These are phyloP conservation scores for Phellopilus nigrolimitatus DNA, from an alignment of 1,284 basidiomycete genomes.

Conservation along the genomic window DNA sequence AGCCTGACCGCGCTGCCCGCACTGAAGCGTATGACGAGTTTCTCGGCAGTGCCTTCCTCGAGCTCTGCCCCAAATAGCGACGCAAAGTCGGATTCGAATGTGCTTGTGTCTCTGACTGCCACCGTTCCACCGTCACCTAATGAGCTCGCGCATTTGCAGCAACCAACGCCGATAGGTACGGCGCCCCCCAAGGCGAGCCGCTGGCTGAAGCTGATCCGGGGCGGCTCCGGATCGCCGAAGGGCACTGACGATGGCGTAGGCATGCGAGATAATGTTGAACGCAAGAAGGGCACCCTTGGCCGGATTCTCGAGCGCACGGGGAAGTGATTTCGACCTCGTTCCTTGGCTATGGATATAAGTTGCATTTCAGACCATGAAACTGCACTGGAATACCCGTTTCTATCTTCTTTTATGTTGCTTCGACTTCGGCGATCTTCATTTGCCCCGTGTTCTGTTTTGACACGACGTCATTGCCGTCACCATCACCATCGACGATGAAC, in stretches of 20 bases:
- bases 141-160: not conserved
- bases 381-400: too few species aligned
- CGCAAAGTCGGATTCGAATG: too few species aligned
- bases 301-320: constrained; percentile 7
- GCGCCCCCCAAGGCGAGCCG: constrained; percentile 3
- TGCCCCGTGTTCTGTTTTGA: too few species aligned
- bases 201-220: constrained; percentile 12
- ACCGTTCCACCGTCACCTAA: not conserved
- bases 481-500: too few species aligned
- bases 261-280: not conserved
- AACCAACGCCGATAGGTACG: not conserved
- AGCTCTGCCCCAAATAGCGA: too few species aligned
- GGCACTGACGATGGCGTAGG: not conserved
- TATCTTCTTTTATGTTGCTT: too few species aligned
- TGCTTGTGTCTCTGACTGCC: not conserved
- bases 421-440: too few species aligned
- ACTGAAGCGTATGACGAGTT: constrained; percentile 12
- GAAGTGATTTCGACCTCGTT: not conserved
- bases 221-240: not conserved
- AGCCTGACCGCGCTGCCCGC: not conserved
- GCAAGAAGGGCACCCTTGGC: constrained; percentile 2
- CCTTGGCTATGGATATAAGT: too few species aligned
- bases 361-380: too few species aligned
- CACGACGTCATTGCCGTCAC: too few species aligned
- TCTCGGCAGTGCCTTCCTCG: not conserved